Conservation (phyloP, 257 asterid genomes). For the Solanum peruvianum region DNA sequence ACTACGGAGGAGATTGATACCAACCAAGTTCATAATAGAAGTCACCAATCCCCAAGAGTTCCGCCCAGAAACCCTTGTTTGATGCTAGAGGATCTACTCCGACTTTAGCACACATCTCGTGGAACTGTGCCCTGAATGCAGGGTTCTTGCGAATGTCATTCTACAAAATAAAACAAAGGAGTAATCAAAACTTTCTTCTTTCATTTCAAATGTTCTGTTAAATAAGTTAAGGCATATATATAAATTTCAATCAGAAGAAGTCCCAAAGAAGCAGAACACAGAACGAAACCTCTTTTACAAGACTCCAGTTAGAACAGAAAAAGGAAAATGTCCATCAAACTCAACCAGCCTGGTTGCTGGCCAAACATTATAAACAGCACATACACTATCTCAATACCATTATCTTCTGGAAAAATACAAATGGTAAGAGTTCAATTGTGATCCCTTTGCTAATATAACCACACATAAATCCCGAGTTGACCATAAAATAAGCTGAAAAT, state of each 20-base stretch:
- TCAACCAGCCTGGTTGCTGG: background rate
- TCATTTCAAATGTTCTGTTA: background rate
- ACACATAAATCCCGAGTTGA: background rate
- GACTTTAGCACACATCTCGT: constrained; percentile 99
- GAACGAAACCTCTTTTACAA: background rate
- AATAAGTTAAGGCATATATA: background rate
- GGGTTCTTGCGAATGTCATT: constrained; percentile 97
- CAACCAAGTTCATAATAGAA: constrained; percentile 96
- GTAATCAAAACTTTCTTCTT: background rate
- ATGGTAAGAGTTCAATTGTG: background rate
- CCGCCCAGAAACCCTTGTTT: constrained; percentile 99
- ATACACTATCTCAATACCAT: background rate
- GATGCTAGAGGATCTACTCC: constrained; percentile 99
- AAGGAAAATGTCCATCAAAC: background rate
- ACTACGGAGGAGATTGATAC: constrained; percentile 16
- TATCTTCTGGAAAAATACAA: background rate
- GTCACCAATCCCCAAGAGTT: constrained; percentile 90
- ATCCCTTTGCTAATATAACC: background rate
- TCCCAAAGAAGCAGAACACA: background rate
- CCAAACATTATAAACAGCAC: background rate
- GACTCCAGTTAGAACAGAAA: background rate
- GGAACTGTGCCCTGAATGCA: constrained; percentile 89
- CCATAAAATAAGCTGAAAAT: background rate
- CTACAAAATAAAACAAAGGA: constrained; percentile 26
- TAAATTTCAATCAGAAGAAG: background rate